phyloP scores from a whole-genome alignment of 73 alveolate genomes.

The Paramecium tetraurelia region DNA sequence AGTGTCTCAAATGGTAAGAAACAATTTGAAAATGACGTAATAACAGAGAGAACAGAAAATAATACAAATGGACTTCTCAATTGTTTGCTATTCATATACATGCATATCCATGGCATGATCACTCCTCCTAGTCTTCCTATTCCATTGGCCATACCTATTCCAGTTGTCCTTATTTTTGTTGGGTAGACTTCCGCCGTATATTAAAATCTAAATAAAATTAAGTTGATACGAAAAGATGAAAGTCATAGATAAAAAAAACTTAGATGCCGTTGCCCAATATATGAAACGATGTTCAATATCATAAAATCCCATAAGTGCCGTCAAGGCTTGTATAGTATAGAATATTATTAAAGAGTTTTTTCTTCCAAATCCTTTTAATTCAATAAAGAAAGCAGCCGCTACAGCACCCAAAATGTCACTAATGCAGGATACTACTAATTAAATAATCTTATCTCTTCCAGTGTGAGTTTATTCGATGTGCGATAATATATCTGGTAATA shows the following conservation, averaged over 20 bases:
- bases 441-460: background rate
- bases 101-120: constrained; percentile 51
- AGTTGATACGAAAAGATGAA: constrained; percentile 25
- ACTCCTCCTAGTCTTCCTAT: constrained; percentile 46
- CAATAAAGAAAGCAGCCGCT: constrained; percentile 46
- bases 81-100: background rate
- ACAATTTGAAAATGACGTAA: constrained; percentile 17
- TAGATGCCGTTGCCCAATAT: constrained; percentile 29
- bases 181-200: constrained; percentile 56
- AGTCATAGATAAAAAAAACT: constrained; percentile 20
- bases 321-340: background rate
- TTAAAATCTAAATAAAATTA: background rate
- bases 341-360: constrained; percentile 39
- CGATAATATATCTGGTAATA: background rate
- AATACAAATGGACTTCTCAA: constrained; percentile 21
- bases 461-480: background rate
- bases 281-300: background rate
- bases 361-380: constrained; percentile 48
- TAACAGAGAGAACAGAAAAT: background rate
- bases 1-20: constrained; percentile 57
- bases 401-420: constrained; percentile 29
- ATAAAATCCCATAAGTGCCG: background rate
- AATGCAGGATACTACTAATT: background rate
- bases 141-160: constrained; percentile 48
- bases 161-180: constrained; percentile 38